Evolutionary conservation across 768 basidiomycete genomes (phyloP), one percentile per base, ranked within the genome.

Genomic region (Tylopilus cervinicoccineus): DNA sequence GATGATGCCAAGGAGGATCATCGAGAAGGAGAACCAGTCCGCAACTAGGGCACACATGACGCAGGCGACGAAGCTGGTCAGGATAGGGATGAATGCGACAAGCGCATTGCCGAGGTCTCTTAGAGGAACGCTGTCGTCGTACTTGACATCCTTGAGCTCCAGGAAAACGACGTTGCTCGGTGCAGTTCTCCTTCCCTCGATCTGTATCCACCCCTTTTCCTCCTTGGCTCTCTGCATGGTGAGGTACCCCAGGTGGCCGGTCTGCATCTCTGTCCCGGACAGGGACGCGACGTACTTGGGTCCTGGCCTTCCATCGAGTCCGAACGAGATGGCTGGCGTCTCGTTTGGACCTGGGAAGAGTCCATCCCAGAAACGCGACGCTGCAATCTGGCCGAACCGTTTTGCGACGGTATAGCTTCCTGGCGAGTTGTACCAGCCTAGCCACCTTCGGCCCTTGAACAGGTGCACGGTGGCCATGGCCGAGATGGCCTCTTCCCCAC

Each of bases 401-500:
- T 60, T 70, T 5, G 68, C 69, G 34, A 70, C 41, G 0, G 46
- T 51, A 34, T 65, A 63, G 43, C 68, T 64, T 6, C 69, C 69
- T 1, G 70, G 70, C 10, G 69, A 64, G 16, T 70, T 70, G 39
- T 53, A 71, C 64, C 63, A 71, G 1, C 69, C 69, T 6, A 70
- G 52, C 64, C 61, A 71, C 16, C 54, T 60, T 47, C 64, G 54
- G 2, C 68, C 66, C 27, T 44, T 13, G 45, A 57, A 66, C 5
- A 70, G 38, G 38, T 69, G 63, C 20, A 70, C 61, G 4, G 59
- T 61, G 10, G 61, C 54, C 66, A 71, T 70, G 22, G 69, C 66
- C 10, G 64, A 52, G 31, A 71, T 56, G 11, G 70, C 68, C 40
- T 66, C 69, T 23, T 71, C 56, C 3, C 69, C 70, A 1, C 70